Percentiles rank a stretch among this genome's conserved stretches.
Conservation (phyloP, 768 basidiomycete species). For the Boletellus ananas region DNA sequence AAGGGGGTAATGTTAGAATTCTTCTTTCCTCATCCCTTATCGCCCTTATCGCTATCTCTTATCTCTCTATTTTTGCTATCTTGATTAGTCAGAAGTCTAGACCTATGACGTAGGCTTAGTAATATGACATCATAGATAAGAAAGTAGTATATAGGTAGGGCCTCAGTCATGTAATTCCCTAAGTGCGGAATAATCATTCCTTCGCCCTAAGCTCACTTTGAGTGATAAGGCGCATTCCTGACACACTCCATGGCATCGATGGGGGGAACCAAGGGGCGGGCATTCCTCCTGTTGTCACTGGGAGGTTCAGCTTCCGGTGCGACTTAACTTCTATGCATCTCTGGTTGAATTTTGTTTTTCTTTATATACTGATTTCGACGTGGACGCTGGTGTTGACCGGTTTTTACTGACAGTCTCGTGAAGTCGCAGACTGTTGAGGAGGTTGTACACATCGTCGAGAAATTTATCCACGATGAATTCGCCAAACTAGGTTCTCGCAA, state of each 20-base stretch:
- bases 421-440: slow-evolving; percentile 66
- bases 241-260: slow-evolving; percentile 64
- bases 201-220: too few relatives aligned
- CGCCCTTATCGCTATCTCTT: too few relatives aligned
- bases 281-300: slow-evolving; percentile 51
- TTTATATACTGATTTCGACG: background rate
- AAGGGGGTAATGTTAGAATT: too few relatives aligned
- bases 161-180: too few relatives aligned
- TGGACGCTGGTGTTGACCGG: background rate
- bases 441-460: slow-evolving; percentile 60
- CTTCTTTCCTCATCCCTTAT: too few relatives aligned
- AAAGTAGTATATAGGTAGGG: too few relatives aligned
- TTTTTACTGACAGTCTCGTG: slow-evolving; percentile 47
- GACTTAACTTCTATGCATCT: background rate
- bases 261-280: slow-evolving; percentile 60
- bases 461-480: slow-evolving; percentile 71
- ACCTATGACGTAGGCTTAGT: too few relatives aligned
- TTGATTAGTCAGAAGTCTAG: too few relatives aligned
- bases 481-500: slow-evolving; percentile 78
- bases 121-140: too few relatives aligned
- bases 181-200: too few relatives aligned
- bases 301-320: slow-evolving; percentile 60
- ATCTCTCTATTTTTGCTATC: too few relatives aligned
- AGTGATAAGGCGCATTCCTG: too few relatives aligned
- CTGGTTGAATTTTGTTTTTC: background rate